phyloP scores from a whole-genome alignment of 306 rosid species.

The Inga laurina region DNA sequence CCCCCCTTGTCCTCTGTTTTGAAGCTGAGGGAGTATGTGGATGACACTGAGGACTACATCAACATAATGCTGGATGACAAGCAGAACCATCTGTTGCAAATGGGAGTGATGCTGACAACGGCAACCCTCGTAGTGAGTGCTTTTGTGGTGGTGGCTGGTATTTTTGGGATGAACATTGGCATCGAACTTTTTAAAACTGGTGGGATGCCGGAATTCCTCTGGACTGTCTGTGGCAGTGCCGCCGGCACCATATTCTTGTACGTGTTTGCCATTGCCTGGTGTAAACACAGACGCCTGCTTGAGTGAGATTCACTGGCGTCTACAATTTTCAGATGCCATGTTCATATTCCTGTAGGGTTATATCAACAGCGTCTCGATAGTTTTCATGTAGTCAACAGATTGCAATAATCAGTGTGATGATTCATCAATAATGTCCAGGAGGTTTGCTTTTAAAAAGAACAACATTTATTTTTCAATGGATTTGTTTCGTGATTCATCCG shows the following conservation, averaged over 20 bases:
- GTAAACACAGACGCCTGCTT: constrained; percentile 65
- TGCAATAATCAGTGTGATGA: background rate
- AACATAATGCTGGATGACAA: constrained; percentile 99
- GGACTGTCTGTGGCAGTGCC: constrained; percentile 62
- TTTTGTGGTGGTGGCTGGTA: constrained; percentile 89
- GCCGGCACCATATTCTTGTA: constrained; percentile 51
- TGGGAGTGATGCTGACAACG: constrained; percentile 98
- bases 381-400: background rate
- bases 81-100: constrained; percentile 95
- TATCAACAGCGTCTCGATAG: background rate
- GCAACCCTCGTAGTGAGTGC: constrained; percentile 91
- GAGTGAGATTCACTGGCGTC: constrained; percentile 35
- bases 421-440: background rate
- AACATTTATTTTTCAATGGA: too few relatives aligned
- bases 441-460: background rate
- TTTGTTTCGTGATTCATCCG: too few relatives aligned
- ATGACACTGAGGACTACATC: constrained; percentile 97
- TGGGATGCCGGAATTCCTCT: constrained; percentile 56
- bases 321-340: background rate
- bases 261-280: constrained; percentile 66
- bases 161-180: constrained; percentile 85
- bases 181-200: constrained; percentile 75
- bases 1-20: background rate
- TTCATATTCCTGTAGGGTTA: background rate
- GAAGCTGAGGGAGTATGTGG: constrained; percentile 95